Base-by-base conservation (phyloP, 345 rosid species). In the Eucalyptus cladocalyx region DNA sequence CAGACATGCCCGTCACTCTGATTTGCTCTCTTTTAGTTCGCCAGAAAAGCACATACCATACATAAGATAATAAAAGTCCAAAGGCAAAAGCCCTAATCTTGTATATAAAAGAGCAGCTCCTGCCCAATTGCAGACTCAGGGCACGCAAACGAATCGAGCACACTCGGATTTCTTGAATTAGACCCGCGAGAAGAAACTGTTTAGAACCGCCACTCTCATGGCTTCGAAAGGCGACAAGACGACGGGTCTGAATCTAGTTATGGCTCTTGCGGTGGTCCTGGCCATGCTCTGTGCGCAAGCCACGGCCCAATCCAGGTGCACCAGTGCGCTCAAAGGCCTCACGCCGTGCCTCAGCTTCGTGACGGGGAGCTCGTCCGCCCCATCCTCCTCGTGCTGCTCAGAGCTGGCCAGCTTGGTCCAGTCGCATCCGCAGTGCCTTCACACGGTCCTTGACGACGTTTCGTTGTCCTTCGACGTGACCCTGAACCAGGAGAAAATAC, bases 321-420 rank as follows among this genome's bases (percentile, higher is more conserved):
- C 91, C 89, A 91, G 80, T n/a, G 93, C 88, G 40, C 58, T 93
- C 49, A 80, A 92, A 51, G 54, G 93, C 90, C 42, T 93, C 86
- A 90, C 93, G 40, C 93, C 95, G 26, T 93, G 95, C 93, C 91
- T 93, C 69, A 89, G 69, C 88, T 94, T 86, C 53, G 92, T 92
- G 53, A 88, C 89, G 1, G 94, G 96, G 86, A 89, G 90, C 90
- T 90, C 94, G 45, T 86, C 92, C 24, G 90, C 92, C 87, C 96
- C 94, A 8, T 89, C 96, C 15, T 32, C 95, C 54, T 90, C 93
- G 1, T 95, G 97, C 94, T 95, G 97, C 94, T 91, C 96, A 4
- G 91, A 92, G 87, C 91, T 94, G 17, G 91, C 92, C 37, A 93
- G 43, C 21, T 95, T 94, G 45, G 94, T 94, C 26, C 88, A 56